A percentile compares a stretch with the other conserved stretches of the same genome.
Conservation (phyloP, 2,329 filamentous ascomycete species). For the Colletotrichum sp. region DNA sequence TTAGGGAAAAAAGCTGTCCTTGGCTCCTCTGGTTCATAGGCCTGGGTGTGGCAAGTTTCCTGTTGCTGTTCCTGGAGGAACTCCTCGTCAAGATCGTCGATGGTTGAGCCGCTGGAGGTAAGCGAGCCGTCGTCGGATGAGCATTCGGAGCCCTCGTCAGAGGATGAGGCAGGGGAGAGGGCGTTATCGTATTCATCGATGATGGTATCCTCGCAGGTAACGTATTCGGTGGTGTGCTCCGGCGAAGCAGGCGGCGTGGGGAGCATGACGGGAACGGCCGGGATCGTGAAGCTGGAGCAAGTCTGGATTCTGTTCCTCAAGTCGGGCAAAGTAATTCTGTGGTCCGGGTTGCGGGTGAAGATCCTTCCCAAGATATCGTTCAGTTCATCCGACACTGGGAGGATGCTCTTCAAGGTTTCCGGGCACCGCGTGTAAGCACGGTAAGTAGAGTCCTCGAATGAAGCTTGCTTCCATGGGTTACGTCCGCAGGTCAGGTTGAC, state of each 20-base stretch:
- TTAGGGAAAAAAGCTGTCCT: constrained; percentile 42
- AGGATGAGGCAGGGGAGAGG: constrained; percentile 52
- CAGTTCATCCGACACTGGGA: constrained; percentile 88
- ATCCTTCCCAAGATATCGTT: constrained; percentile 86
- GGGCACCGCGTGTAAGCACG: constrained; percentile 84
- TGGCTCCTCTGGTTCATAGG: constrained; percentile 53
- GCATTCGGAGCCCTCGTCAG: constrained; percentile 41
- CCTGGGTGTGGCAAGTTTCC: constrained; percentile 44
- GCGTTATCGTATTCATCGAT: constrained; percentile 49
- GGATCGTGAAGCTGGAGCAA: constrained; percentile 76
- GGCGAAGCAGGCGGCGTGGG: constrained; percentile 48
- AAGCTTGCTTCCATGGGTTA: constrained; percentile 98
- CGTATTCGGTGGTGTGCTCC: constrained; percentile 47
- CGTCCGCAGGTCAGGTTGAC: constrained; percentile 97
- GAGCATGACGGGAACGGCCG: constrained; percentile 35
- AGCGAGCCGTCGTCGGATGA: constrained; percentile 62
- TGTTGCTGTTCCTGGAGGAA: constrained; percentile 49
- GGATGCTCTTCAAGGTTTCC: constrained; percentile 89
- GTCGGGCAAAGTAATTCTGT: constrained; percentile 82
- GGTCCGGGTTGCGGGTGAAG: constrained; percentile 84
- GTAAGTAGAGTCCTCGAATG: constrained; percentile 92
- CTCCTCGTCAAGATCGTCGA: constrained; percentile 57
- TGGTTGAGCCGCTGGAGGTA: constrained; percentile 56
- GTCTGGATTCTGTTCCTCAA: constrained; percentile 77
- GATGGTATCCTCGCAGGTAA: constrained; percentile 50